A percentile compares a stretch with the other conserved stretches of the same genome.
phyloP scores from a whole-genome alignment of 1,284 basidiomycete species.

The Cryptococcus sp. region DNA sequence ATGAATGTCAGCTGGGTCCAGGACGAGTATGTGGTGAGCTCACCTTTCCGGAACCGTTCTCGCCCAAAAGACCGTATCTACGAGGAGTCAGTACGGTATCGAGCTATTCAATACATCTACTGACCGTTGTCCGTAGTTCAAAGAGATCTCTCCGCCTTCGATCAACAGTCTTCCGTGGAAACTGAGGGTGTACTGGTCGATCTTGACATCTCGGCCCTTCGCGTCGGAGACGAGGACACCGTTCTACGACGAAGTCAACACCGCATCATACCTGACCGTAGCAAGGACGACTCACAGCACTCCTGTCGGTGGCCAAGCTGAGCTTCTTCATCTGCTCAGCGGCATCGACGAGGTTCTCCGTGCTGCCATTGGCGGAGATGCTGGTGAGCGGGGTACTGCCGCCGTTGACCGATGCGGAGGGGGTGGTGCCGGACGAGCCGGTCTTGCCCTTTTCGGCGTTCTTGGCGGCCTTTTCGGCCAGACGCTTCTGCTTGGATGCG shows the following conservation, averaged over 20 bases:
- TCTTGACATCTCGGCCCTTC: slow-evolving; percentile 95
- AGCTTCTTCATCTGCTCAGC: slow-evolving; percentile 77
- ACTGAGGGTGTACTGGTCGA: slow-evolving; percentile 91
- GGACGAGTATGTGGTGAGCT: slow-evolving; percentile 29
- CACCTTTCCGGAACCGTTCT: slow-evolving; percentile 98
- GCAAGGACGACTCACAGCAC: slow-evolving; percentile 41
- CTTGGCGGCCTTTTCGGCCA: slow-evolving; percentile 84
- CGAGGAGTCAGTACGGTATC: not conserved
- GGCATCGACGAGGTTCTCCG: slow-evolving; percentile 58
- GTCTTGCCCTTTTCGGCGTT: slow-evolving; percentile 55
- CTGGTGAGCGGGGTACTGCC: slow-evolving; percentile 76
- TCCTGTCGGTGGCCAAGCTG: slow-evolving; percentile 83
- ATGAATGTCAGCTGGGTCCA: not conserved
- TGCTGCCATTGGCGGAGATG: slow-evolving; percentile 69
- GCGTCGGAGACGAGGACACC: slow-evolving; percentile 91
- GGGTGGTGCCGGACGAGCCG: slow-evolving; percentile 54
- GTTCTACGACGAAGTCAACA: slow-evolving; percentile 46
- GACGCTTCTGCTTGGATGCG: slow-evolving; percentile 64
- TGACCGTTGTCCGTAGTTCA: slow-evolving; percentile 92
- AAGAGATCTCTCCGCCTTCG: slow-evolving; percentile 83
- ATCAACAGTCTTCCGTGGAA: slow-evolving; percentile 96
- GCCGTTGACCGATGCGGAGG: slow-evolving; percentile 64
- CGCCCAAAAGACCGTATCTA: slow-evolving; percentile 86
- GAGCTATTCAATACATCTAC: slow-evolving; percentile 16
- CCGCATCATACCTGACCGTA: not conserved